Conservation (phyloP, 139 green algal genomes). For the Pleodorina starrii region DNA sequence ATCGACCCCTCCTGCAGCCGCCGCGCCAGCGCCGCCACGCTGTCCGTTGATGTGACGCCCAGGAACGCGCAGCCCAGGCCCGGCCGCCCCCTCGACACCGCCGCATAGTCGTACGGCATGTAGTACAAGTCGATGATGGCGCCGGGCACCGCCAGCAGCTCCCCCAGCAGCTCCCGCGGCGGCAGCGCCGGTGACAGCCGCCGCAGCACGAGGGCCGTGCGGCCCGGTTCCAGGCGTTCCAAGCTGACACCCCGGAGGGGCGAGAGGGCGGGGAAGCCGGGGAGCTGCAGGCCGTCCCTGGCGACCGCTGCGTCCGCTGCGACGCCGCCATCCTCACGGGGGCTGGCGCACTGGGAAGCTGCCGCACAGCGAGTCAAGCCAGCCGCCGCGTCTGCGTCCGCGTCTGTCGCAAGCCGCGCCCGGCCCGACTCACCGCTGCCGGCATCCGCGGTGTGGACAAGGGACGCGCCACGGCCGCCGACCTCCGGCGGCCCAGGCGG, state of each 20-base stretch:
- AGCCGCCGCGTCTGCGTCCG: too few relatives aligned
- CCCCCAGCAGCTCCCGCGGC: constrained; percentile 1
- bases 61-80: constrained; percentile 11
- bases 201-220: neutral
- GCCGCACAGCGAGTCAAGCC: too few relatives aligned
- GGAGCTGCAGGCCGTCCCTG: too few relatives aligned
- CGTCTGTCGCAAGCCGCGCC: too few relatives aligned
- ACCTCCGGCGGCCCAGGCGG: too few relatives aligned
- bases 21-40: neutral
- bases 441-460: too few relatives aligned
- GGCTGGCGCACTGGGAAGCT: too few relatives aligned
- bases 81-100: neutral
- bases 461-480: too few relatives aligned
- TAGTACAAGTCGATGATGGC: constrained; percentile 14
- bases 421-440: too few relatives aligned
- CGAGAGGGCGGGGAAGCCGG: too few relatives aligned
- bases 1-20: constrained; percentile 3
- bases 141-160: neutral
- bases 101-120: constrained; percentile 28
- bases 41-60: neutral
- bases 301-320: too few relatives aligned
- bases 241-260: neutral
- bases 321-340: too few relatives aligned
- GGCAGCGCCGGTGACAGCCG: neutral
- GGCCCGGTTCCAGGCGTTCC: neutral